phyloP scores from a whole-genome alignment of 1,139 yeast genomes.

The Kodamaea plutei region DNA sequence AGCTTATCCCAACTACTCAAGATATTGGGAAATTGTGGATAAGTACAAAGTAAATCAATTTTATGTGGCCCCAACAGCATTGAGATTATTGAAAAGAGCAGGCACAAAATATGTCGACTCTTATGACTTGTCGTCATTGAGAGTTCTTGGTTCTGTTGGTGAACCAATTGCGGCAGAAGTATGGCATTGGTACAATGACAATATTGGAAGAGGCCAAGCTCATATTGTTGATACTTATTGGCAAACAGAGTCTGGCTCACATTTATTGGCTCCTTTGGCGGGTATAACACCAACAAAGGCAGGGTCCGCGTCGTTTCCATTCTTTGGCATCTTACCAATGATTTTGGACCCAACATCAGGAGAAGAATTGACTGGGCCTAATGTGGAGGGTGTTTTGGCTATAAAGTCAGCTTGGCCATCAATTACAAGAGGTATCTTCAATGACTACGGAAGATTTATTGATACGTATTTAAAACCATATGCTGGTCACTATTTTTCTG shows the following conservation, averaged over 20 bases:
- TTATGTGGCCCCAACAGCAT: conserved; percentile 88
- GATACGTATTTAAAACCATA: conserved; percentile 73
- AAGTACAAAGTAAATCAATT: conserved; percentile 74
- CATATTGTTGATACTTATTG: conserved; percentile 79
- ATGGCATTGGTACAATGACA: conserved; percentile 88
- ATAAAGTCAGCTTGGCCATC: conserved; percentile 76
- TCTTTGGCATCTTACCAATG: conserved; percentile 66
- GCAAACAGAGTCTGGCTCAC: conserved; percentile 83
- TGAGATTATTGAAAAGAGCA: conserved; percentile 77
- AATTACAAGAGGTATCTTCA: conserved; percentile 71
- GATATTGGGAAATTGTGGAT: conserved; percentile 84
- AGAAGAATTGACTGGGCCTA: conserved; percentile 55
- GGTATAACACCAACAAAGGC: conserved; percentile 75
- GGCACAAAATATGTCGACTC: conserved; percentile 66
- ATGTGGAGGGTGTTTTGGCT: conserved; percentile 74
- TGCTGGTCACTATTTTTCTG: conserved; percentile 67
- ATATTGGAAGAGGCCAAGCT: conserved; percentile 70
- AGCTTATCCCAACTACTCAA: conserved; percentile 72
- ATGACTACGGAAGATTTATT: conserved; percentile 61
- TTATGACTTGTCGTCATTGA: conserved; percentile 59
- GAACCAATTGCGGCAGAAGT: conserved; percentile 92
- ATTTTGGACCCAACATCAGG: conserved; percentile 73
- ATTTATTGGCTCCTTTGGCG: conserved; percentile 66
- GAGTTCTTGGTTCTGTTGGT: conserved; percentile 83
- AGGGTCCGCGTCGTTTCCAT: conserved; percentile 76